Percentiles rank a stretch among this genome's conserved stretches.
Conservation (phyloP, 2,329 filamentous ascomycete species). For the Seiridium cupressi region DNA sequence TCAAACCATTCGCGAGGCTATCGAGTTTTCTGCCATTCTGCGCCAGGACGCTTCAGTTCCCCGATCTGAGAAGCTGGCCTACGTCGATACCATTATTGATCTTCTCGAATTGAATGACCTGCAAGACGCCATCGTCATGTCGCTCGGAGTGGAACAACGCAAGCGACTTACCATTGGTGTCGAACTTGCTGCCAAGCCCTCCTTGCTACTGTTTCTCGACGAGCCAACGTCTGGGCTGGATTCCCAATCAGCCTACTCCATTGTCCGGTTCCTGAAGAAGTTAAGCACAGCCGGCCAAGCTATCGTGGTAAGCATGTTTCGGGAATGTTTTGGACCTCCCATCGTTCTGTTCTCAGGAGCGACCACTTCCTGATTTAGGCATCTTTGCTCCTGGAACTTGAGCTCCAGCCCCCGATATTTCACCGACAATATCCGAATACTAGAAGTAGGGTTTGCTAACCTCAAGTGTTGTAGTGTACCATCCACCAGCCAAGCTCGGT, state of each 20-base stretch:
- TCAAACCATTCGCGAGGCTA: slow-evolving; percentile 63
- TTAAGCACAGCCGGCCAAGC: slow-evolving; percentile 63
- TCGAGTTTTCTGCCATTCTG: slow-evolving; percentile 64
- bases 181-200: slow-evolving; percentile 55
- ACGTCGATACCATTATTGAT: slow-evolving; percentile 67
- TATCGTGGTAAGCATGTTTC: slow-evolving; percentile 43
- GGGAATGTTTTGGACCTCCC: too few species aligned
- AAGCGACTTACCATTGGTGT: slow-evolving; percentile 57
- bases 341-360: too few species aligned
- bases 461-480: slow-evolving; percentile 40
- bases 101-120: slow-evolving; percentile 66
- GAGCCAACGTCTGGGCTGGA: slow-evolving; percentile 60
- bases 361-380: too few species aligned
- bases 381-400: too few species aligned
- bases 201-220: slow-evolving; percentile 62
- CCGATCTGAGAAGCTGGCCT: slow-evolving; percentile 61
- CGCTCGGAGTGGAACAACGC: slow-evolving; percentile 56
- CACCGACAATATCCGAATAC: too few species aligned
- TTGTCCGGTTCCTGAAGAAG: slow-evolving; percentile 60
- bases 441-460: too few species aligned
- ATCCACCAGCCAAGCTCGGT: slow-evolving; percentile 56
- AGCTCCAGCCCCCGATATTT: too few species aligned
- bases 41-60: slow-evolving; percentile 60
- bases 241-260: slow-evolving; percentile 57
- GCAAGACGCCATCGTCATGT: slow-evolving; percentile 63